These are phyloP conservation scores for Magnolia kwangsiensis DNA, from an alignment of 164 flowering plant species.

Conservation along the genomic window DNA sequence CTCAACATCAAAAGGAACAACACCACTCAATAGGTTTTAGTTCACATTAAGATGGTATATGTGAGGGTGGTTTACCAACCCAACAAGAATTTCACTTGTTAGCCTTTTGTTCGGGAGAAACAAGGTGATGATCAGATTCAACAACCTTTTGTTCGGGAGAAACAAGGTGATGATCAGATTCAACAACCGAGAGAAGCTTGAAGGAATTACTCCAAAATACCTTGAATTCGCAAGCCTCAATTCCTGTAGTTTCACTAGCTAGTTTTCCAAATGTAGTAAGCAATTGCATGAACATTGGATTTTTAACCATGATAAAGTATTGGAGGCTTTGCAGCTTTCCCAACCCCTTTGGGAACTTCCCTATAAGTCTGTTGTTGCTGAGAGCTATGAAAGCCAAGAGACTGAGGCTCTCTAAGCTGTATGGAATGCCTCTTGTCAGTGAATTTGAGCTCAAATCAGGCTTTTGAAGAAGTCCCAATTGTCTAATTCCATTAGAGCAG, in stretches of 20 bases:
- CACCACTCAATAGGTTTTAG: conserved; percentile 62
- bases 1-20: conserved; percentile 58
- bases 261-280: conserved; percentile 52
- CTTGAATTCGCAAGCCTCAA: conserved; percentile 77
- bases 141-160: conserved; percentile 67
- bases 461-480: conserved; percentile 65
- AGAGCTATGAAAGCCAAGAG: conserved; percentile 60
- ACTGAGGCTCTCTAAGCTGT: conserved; percentile 41
- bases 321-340: conserved; percentile 50
- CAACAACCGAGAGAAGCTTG: conserved; percentile 39
- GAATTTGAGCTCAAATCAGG: conserved; percentile 77
- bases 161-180: conserved; percentile 69
- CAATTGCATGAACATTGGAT: conserved; percentile 58
- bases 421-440: conserved; percentile 54
- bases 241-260: conserved; percentile 52
- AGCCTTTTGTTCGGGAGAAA: too few species aligned
- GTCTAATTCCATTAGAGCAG: conserved; percentile 37
- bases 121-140: too few species aligned
- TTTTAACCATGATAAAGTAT: conserved; percentile 79
- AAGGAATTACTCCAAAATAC: conserved; percentile 55
- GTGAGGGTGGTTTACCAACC: conserved; percentile 45
- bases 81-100: conserved; percentile 59
- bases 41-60: conserved; percentile 81
- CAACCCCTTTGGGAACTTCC: conserved; percentile 52
- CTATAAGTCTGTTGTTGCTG: conserved; percentile 56